Conservation (phyloP, 768 basidiomycete species). For the Cystobasidium ongulense region DNA sequence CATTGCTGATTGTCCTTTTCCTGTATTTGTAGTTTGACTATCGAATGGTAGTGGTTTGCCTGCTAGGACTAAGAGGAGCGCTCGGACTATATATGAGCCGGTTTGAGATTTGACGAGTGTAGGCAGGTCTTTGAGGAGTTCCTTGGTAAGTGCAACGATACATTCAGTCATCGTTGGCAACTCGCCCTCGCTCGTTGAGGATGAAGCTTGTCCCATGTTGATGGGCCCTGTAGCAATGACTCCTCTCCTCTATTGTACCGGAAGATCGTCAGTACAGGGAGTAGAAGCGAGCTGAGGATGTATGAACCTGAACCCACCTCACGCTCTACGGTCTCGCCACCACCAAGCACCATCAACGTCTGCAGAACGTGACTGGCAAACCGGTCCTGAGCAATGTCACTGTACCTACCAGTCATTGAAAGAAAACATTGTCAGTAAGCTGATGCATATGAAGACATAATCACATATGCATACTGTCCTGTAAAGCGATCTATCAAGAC, state of each 20-base stretch:
- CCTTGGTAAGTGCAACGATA: slow-evolving; percentile 44
- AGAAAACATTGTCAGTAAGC: slow-evolving; percentile 17
- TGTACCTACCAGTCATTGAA: slow-evolving; percentile 39
- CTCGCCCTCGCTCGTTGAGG: slow-evolving; percentile 17
- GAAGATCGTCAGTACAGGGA: neutral
- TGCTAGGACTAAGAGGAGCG: slow-evolving; percentile 67
- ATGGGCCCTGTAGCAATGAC: slow-evolving; percentile 35
- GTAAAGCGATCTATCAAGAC: slow-evolving; percentile 78
- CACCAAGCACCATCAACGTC: slow-evolving; percentile 60
- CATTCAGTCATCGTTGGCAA: slow-evolving; percentile 46
- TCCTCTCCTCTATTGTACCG: slow-evolving; percentile 34
- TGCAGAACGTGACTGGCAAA: slow-evolving; percentile 96
- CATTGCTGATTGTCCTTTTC: slow-evolving; percentile 1
- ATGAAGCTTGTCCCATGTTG: neutral
- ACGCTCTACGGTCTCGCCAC: slow-evolving; percentile 47
- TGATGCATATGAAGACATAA: neutral
- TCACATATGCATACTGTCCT: slow-evolving; percentile 62
- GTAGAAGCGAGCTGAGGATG: neutral
- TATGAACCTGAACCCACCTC: slow-evolving; percentile 42
- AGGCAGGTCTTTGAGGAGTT: slow-evolving; percentile 59
- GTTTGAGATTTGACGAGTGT: slow-evolving; percentile 72
- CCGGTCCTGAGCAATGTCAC: slow-evolving; percentile 61
- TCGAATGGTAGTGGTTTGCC: slow-evolving; percentile 46
- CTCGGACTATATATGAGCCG: slow-evolving; percentile 80
- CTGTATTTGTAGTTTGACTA: slow-evolving; percentile 1